Evolutionary conservation across 2,329 filamentous ascomycete genomes (phyloP).

Genomic region (Beauveria medogensis): DNA sequence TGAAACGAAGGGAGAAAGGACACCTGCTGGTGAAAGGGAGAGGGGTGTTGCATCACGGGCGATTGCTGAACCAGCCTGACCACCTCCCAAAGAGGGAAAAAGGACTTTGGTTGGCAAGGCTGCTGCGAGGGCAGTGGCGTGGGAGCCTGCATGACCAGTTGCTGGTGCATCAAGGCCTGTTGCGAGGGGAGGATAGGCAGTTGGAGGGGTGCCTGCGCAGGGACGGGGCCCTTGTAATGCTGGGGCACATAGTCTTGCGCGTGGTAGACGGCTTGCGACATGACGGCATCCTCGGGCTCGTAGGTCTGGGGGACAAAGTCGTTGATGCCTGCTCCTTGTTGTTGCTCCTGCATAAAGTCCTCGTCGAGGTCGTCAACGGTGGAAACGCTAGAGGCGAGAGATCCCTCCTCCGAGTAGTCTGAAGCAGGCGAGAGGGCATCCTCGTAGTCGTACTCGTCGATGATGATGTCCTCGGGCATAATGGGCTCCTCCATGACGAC

Average conservation of each 20-base stretch:
- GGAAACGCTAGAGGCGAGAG: conserved; percentile 45
- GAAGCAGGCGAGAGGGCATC: conserved; percentile 42
- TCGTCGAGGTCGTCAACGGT: conserved; percentile 45
- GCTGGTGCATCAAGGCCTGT: conserved; percentile 20
- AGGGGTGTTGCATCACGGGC: conserved; percentile 39
- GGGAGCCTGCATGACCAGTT: conserved; percentile 24
- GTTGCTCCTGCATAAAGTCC: conserved; percentile 38
- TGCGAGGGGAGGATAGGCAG: conserved; percentile 15
- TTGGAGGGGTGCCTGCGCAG: conserved; percentile 16
- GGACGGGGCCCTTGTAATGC: conserved; percentile 35
- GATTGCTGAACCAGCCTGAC: conserved; percentile 44
- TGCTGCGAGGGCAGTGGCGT: conserved; percentile 28
- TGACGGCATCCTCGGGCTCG: conserved; percentile 37
- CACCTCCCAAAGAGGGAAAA: conserved; percentile 43
- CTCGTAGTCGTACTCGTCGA: conserved; percentile 35
- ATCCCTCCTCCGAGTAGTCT: conserved; percentile 46
- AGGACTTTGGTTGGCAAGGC: conserved; percentile 37
- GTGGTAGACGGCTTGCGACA: conserved; percentile 29
- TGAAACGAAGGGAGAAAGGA: conserved; percentile 44
- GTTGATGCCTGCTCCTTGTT: conserved; percentile 20
- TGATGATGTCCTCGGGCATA: conserved; percentile 37
- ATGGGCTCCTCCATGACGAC: conserved; percentile 33
- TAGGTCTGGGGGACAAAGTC: conserved; percentile 36
- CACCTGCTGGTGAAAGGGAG: conserved; percentile 45
- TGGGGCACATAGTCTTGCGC: conserved; percentile 39